Base-by-base conservation (phyloP, 2,329 filamentous ascomycete species). In the Knufia petricola region DNA sequence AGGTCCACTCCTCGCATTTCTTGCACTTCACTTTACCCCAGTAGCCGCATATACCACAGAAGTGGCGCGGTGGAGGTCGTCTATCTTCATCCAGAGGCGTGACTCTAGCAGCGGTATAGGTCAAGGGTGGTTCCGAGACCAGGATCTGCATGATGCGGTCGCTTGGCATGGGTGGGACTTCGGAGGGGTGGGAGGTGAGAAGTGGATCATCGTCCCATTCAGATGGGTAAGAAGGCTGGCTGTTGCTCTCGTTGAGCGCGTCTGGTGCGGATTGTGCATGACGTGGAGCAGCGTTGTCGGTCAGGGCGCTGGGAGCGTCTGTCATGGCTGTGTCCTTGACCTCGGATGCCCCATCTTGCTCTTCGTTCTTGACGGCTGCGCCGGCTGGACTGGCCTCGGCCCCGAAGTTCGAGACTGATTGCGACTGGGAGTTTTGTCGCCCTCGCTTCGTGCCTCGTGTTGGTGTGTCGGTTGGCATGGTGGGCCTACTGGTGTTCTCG, bases 11-110 rank as follows among this genome's bases (percentile, higher is more conserved):
- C 47, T 67, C 68, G 55, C 71, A 74, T 48, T 64, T 71, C 58
- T 65, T 65, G 57, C 71, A 74, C 55, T 66, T 64, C 24, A 72
- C 66, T 55, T 69, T 69, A 0, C 71, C 71, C 71, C 71, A 74
- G 48, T 73, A 74, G 9, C 71, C 71, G 55, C 71, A 74, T 52
- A 74, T 67, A 42, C 64, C 64, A 54, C 71, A 74, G 52, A 74
- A 74, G 41, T 63, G 55, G 26, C 70, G 60, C 34, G 60, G 59
- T 8, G 69, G 61, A 19, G 32, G 36, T 13, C 26, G 23, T 15
- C 32, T 48, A 8, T 48, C 26, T 9, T 19, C 17, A 9, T 42
- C 46, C 17, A 59, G 48, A 21, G 67, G 62, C 4, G 61, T 65
- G 1, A 67, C 67, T 7, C 70, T 62, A 9, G 71, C 64, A 2